A percentile compares a stretch with the other conserved stretches of the same genome.
phyloP scores from a whole-genome alignment of 176 grass and related monocot genomes.

The Carex pumila region DNA sequence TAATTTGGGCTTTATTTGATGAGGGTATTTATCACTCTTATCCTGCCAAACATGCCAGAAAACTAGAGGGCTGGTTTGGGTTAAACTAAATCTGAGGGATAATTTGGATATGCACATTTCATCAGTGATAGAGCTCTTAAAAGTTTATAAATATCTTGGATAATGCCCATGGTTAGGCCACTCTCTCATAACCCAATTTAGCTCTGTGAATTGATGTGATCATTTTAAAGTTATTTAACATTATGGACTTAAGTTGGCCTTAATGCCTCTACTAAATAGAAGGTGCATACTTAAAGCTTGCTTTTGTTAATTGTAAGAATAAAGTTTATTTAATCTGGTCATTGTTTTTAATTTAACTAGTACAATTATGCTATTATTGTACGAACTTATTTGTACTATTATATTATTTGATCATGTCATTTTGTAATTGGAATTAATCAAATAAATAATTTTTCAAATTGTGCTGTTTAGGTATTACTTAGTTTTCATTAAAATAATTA shows the following conservation, averaged over 20 bases:
- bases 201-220: background rate
- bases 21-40: background rate
- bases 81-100: background rate
- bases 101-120: background rate
- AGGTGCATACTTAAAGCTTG: background rate
- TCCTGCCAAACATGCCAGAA: background rate
- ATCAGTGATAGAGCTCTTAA: background rate
- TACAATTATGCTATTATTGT: background rate
- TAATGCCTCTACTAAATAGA: background rate
- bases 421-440: background rate
- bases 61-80: background rate
- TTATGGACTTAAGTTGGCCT: background rate
- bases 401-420: background rate
- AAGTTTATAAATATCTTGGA: background rate
- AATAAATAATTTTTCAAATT: background rate
- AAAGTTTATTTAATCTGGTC: background rate
- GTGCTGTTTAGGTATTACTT: background rate
- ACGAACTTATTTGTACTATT: background rate
- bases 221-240: background rate
- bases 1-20: background rate
- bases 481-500: background rate
- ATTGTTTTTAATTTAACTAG: background rate
- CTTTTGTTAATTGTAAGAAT: background rate
- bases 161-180: background rate
- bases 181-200: background rate